A percentile compares a stretch with the other conserved stretches of the same genome.
Evolutionary conservation across 169 alveolate genomes (phyloP).

Genomic region (Cryptosporidium sp.): DNA sequence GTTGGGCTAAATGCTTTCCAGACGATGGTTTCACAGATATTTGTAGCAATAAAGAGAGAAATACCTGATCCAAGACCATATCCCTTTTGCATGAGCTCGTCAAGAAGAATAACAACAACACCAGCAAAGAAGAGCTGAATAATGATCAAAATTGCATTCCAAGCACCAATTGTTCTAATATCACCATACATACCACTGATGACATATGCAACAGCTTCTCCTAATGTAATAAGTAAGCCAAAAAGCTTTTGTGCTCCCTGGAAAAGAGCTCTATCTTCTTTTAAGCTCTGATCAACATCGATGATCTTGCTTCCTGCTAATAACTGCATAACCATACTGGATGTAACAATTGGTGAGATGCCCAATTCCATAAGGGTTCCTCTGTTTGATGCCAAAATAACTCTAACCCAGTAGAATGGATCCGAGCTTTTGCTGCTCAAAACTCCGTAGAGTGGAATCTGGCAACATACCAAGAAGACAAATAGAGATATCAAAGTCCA

Average conservation of each 20-base stretch:
- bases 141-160: slow-evolving; percentile 96
- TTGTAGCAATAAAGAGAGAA: slow-evolving; percentile 99
- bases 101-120: slow-evolving; percentile 97
- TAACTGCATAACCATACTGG: slow-evolving; percentile 99
- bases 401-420: slow-evolving; percentile 99
- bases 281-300: slow-evolving; percentile 97
- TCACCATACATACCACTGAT: slow-evolving; percentile 98
- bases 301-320: slow-evolving; percentile 99
- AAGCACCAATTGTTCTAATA: slow-evolving; percentile 95
- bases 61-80: slow-evolving; percentile 99
- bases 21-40: slow-evolving; percentile 98
- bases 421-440: slow-evolving; percentile 95
- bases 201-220: slow-evolving; percentile 99
- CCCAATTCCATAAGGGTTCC: slow-evolving; percentile 99
- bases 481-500: slow-evolving; percentile 98
- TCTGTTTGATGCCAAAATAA: slow-evolving; percentile 97
- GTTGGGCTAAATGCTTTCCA: slow-evolving; percentile 99
- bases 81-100: slow-evolving; percentile 99
- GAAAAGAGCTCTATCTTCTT: slow-evolving; percentile 97
- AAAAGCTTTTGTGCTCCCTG: slow-evolving; percentile 96
- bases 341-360: slow-evolving; percentile 98
- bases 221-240: slow-evolving; percentile 98
- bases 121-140: slow-evolving; percentile 98
- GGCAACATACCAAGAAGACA: slow-evolving; percentile 97
- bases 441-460: slow-evolving; percentile 99